Evolutionary conservation across 768 basidiomycete species (phyloP).

Genomic region (Harrya chromipes): DNA sequence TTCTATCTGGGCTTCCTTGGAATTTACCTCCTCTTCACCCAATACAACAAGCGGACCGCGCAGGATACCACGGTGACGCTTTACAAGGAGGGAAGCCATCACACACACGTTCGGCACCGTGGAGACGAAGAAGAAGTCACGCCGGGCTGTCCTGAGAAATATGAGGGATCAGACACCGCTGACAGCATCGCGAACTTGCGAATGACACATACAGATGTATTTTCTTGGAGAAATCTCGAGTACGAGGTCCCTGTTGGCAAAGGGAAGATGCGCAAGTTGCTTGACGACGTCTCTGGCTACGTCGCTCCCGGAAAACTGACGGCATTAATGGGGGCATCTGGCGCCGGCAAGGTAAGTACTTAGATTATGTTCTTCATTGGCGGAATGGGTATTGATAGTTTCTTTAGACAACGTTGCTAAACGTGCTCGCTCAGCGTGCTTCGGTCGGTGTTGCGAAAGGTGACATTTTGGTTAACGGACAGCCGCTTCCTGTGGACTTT

Average conservation of each 20-base stretch:
- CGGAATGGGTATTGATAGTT: neutral
- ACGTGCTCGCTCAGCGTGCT: conserved; percentile 52
- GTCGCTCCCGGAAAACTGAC: conserved; percentile 50
- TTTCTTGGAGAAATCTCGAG: conserved; percentile 73
- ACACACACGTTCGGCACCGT: neutral
- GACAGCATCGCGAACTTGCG: neutral
- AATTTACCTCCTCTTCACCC: conserved; percentile 36
- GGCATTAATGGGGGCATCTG: conserved; percentile 47
- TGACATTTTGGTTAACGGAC: conserved; percentile 54
- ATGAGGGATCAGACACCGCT: too few relatives aligned
- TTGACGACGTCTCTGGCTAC: conserved; percentile 47
- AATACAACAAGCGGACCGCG: conserved; percentile 29
- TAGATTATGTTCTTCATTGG: neutral
- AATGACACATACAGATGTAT: conserved; percentile 37
- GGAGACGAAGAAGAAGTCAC: conserved; percentile 18
- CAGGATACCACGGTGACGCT: conserved; percentile 32
- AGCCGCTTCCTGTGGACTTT: conserved; percentile 52
- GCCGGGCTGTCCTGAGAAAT: neutral
- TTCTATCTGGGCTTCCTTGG: conserved; percentile 41
- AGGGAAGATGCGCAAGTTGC: conserved; percentile 38
- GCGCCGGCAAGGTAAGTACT: conserved; percentile 29
- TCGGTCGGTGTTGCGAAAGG: conserved; percentile 48
- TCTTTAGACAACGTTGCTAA: conserved; percentile 53
- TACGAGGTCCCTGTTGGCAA: conserved; percentile 51
- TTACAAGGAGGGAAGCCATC: conserved; percentile 13